Evolutionary conservation across 1,284 basidiomycete genomes (phyloP).

Genomic region (Puccinia coronata): DNA sequence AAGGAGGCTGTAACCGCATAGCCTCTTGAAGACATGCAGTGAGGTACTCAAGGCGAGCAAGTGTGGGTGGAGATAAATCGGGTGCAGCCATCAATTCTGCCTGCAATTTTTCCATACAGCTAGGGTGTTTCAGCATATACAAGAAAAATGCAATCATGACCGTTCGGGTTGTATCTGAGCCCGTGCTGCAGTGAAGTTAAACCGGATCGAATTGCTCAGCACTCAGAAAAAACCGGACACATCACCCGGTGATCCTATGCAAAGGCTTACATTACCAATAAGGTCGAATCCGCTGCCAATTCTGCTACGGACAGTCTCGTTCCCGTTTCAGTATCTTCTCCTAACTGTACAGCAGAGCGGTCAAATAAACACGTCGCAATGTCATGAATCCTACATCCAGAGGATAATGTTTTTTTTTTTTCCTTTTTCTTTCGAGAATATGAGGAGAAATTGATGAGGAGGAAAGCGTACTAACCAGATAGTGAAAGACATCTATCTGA

Average conservation of each 20-base stretch:
- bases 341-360: conserved; percentile 11
- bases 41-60: conserved; percentile 54
- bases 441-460: not conserved
- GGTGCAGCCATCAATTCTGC: conserved; percentile 54
- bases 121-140: conserved; percentile 54
- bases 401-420: not conserved
- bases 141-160: conserved; percentile 55
- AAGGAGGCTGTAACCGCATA: conserved; percentile 57
- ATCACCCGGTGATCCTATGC: not conserved
- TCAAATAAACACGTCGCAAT: not conserved
- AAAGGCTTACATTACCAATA: conserved; percentile 34
- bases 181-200: conserved; percentile 50
- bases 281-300: conserved; percentile 38
- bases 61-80: conserved; percentile 52
- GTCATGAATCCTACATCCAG: not conserved
- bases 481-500: conserved; percentile 44
- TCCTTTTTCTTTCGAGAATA: not conserved
- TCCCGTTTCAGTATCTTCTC: conserved; percentile 44
- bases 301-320: conserved; percentile 30
- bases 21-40: conserved; percentile 58
- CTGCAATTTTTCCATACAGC: conserved; percentile 53
- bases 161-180: conserved; percentile 56
- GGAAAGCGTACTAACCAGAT: conserved; percentile 23
- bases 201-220: not conserved
- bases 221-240: not conserved